Base-by-base conservation (phyloP, 805 yeast genomes). In the Blastobotrys parvus region DNA sequence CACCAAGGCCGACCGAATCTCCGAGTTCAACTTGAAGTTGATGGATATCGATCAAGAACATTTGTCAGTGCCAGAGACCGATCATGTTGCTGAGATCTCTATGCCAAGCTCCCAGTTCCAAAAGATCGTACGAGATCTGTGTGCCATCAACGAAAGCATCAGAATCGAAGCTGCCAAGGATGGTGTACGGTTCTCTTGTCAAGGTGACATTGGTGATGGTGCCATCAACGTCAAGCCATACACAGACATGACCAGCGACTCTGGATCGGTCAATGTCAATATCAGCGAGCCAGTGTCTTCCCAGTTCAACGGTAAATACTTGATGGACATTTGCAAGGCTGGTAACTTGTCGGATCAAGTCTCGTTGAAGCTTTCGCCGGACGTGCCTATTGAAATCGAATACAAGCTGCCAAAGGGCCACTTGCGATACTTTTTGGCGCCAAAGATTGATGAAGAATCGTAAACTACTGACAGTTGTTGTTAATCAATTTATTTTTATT, bases 21-120 rank as follows among this genome's bases (percentile, higher is more conserved):
- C 94, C 49, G 97, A 90, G 70, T 92, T 84, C 67, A 75, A 82
- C 39, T 74, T 92, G 61, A 88, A 88, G 63, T 75, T 92, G 61
- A 88, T 92, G 95, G 95, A 90, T 60, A 87, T 92, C 53, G 97
- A 92, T 63, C 85, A 94, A 42, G 97, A 92, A 61, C 85, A 85
- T 68, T 76, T 92, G 57, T 81, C 84, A 56, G 85, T 92, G 61
- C 97, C 94, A 55, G 97, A 88, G 55, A 80, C 89, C 78, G 94
- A 86, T 50, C 84, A 83, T 62, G 94, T 86, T 60, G 78, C 92
- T 31, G 79, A 83, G 48, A 73, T 92, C 55, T 78, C 85, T 45
- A 76, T 92, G 83, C 95, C 97, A 46, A 71, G 95, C 19, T 56
- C 74, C 20, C 97, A 90, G 57, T 87, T 92, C 66, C 80, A 92